Evolutionary conservation across 2,329 filamentous ascomycete species (phyloP).

Genomic region (Fusarium illudens): DNA sequence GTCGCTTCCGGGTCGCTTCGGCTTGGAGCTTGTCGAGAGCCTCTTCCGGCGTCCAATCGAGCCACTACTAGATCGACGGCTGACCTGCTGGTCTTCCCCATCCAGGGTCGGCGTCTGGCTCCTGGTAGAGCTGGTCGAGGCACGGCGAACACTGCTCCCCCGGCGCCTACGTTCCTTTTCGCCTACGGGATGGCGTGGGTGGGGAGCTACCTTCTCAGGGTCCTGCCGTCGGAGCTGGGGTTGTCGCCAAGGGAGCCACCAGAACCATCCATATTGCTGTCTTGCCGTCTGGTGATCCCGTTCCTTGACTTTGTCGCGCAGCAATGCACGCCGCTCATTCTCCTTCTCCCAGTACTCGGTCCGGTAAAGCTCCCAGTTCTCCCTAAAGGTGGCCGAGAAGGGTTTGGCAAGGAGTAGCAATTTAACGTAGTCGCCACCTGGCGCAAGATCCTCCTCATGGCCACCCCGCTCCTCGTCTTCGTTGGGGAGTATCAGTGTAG

Average conservation of each 20-base stretch:
- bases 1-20: slow-evolving; percentile 57
- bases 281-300: slow-evolving; percentile 74
- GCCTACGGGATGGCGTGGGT: slow-evolving; percentile 53
- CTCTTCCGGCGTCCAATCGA: slow-evolving; percentile 63
- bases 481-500: slow-evolving; percentile 52
- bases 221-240: slow-evolving; percentile 47
- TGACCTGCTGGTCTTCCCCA: slow-evolving; percentile 51
- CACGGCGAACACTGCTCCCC: slow-evolving; percentile 61
- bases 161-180: slow-evolving; percentile 59
- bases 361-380: slow-evolving; percentile 96
- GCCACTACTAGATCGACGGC: slow-evolving; percentile 57
- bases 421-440: slow-evolving; percentile 91
- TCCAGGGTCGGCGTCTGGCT: slow-evolving; percentile 60
- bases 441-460: slow-evolving; percentile 88
- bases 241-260: slow-evolving; percentile 80
- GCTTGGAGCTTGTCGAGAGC: slow-evolving; percentile 52
- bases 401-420: slow-evolving; percentile 91
- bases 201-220: slow-evolving; percentile 49
- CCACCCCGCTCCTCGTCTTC: slow-evolving; percentile 71
- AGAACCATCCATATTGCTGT: slow-evolving; percentile 76
- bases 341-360: slow-evolving; percentile 97
- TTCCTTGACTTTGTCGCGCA: slow-evolving; percentile 74
- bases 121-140: slow-evolving; percentile 61
- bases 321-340: slow-evolving; percentile 82
- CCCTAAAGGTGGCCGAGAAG: slow-evolving; percentile 91